Base-by-base conservation (phyloP, 768 basidiomycete species). In the Termitomyces sp. region DNA sequence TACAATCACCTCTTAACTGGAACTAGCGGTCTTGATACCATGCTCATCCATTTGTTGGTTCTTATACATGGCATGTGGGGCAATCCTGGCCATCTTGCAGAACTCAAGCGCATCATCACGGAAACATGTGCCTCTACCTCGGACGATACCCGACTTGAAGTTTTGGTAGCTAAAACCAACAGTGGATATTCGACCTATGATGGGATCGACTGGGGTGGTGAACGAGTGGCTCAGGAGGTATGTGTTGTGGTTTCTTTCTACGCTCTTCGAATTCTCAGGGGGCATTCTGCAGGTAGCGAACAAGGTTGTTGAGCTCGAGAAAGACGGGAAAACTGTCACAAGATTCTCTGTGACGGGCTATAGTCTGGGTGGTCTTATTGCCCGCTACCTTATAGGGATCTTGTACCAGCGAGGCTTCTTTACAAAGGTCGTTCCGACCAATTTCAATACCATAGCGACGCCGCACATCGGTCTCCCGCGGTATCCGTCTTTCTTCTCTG, bases 41-140 rank as follows among this genome's bases (percentile, higher is more conserved):
- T 74, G 73, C 54, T 67, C 17, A 62, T 75, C 11, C 79, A 81
- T 56, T 73, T 81, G n/a, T 69, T 81, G 6, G 76, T 80, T 23
- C 72, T 83, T 21, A 73, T 81, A 19, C 80, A 81, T 63, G 82
- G 92, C 40, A 91, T 94, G 84, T 94, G 91, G 92, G 92, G 91
- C 0, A 79, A 84, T 62, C 83, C 89, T 0, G 58, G 57, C 37
- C 85, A 94, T 67, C 74, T 94, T 9, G 73, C 77, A 0, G 82
- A 86, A 60, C 73, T 85, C 63, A 70, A 73, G 19, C 75, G 83
- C 41, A 75, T 84, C 17, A 77, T 84, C 12, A 67, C 67, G 21
- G 80, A 86, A 62, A 79, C 71, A 10, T 64, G 72, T 50, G 38
- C 71, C 0, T 53, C 56, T 1, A 66, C 66, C 15, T 63, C 72